phyloP scores from a whole-genome alignment of 345 rosid genomes.

The Pistacia atlantica region DNA sequence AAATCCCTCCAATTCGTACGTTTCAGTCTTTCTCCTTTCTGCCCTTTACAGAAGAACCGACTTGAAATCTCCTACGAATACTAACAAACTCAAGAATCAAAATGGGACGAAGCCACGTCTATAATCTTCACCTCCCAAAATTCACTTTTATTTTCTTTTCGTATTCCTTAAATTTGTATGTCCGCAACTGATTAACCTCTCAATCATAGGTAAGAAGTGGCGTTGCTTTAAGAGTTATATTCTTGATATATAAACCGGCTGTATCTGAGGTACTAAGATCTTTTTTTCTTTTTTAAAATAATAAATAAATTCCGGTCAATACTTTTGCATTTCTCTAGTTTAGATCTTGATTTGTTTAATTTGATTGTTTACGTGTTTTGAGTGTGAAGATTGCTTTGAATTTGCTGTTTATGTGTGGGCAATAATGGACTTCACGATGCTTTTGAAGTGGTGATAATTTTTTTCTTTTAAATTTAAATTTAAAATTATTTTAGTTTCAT shows the following conservation, averaged over 20 bases:
- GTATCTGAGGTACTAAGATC: slow-evolving; percentile 23
- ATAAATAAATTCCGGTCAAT: background rate
- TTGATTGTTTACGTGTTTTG: slow-evolving; percentile 6
- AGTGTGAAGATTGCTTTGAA: slow-evolving; percentile 7
- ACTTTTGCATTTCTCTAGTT: slow-evolving; percentile 20
- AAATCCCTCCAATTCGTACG: slow-evolving; percentile 15
- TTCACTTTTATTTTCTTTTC: background rate
- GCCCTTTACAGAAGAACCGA: background rate
- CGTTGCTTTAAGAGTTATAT: slow-evolving; percentile 17
- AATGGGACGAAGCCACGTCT: slow-evolving; percentile 1
- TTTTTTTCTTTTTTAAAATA: slow-evolving; percentile 6
- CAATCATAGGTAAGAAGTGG: slow-evolving; percentile 16
- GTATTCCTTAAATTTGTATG: background rate
- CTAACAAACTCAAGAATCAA: background rate
- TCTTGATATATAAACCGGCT: slow-evolving; percentile 20
- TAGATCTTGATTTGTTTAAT: slow-evolving; percentile 34
- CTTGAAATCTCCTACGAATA: background rate
- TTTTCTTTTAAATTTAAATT: background rate
- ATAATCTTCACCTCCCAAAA: background rate
- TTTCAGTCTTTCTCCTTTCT: background rate
- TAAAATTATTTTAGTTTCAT: background rate
- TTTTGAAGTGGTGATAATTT: background rate
- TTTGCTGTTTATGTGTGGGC: slow-evolving; percentile 8
- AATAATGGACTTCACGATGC: background rate
- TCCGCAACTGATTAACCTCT: slow-evolving; percentile 8